Evolutionary conservation across 179 eudicot species (phyloP).

Genomic region (Camellia oleifera): DNA sequence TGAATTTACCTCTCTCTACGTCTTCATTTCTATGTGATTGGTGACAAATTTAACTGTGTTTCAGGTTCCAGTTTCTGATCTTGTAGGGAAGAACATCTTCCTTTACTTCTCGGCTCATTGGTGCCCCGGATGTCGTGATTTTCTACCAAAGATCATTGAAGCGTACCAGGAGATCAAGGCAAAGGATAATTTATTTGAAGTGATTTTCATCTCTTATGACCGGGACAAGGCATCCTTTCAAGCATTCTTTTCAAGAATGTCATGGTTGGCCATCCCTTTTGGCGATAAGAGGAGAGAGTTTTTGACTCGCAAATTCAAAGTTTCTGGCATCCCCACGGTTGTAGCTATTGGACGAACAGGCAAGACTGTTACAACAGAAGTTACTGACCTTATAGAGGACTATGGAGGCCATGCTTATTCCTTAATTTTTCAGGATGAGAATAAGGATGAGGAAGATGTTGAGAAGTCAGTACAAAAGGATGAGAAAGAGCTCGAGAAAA

Average conservation of each 20-base stretch:
- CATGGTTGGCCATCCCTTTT: constrained; percentile 71
- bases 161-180: constrained; percentile 51
- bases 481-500: too few relatives aligned
- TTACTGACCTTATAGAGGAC: constrained; percentile 36
- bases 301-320: constrained; percentile 42
- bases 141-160: constrained; percentile 52
- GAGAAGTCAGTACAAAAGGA: too few relatives aligned
- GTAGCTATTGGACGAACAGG: constrained; percentile 62
- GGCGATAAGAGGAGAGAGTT: constrained; percentile 42
- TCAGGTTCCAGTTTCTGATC: constrained; percentile 57
- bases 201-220: constrained; percentile 63
- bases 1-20: too few relatives aligned
- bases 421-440: constrained; percentile 46
- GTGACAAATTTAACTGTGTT: neutral
- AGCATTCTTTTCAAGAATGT: constrained; percentile 57
- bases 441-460: constrained; percentile 27
- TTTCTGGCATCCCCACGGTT: constrained; percentile 43
- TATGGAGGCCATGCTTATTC: constrained; percentile 66
- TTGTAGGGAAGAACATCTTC: constrained; percentile 16
- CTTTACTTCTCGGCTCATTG: constrained; percentile 67
- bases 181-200: constrained; percentile 40
- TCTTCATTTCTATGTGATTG: too few relatives aligned
- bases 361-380: constrained; percentile 50
- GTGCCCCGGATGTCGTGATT: constrained; percentile 70
- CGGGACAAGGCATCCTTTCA: constrained; percentile 49